Evolutionary conservation across 2,329 filamentous ascomycete genomes (phyloP).

Genomic region (Fusarium papillatum): DNA sequence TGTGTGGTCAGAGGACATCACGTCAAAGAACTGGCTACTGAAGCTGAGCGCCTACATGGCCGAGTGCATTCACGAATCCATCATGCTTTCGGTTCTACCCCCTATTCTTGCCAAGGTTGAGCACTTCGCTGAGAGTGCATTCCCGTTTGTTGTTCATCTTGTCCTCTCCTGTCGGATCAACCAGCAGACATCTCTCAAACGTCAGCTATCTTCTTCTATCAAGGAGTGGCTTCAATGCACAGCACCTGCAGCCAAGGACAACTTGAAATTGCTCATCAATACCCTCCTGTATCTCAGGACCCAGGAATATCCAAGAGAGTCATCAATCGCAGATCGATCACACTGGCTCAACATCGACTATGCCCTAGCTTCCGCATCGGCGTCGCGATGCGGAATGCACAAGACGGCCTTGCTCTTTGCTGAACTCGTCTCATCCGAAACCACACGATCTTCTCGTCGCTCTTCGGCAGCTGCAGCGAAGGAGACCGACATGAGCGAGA

Average conservation of each 20-base stretch:
- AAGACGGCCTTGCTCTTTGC: constrained; percentile 88
- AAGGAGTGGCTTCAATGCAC: constrained; percentile 70
- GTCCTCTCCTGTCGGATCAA: constrained; percentile 79
- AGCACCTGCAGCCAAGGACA: constrained; percentile 63
- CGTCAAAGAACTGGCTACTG: constrained; percentile 70
- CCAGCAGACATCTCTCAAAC: constrained; percentile 69
- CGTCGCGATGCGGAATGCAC: constrained; percentile 84
- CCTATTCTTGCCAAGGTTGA: constrained; percentile 75
- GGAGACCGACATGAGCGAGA: constrained; percentile 70
- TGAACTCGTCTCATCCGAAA: constrained; percentile 77
- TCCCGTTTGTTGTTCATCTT: constrained; percentile 90
- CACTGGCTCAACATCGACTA: constrained; percentile 92
- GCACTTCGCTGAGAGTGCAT: constrained; percentile 78
- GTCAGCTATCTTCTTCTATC: constrained; percentile 74
- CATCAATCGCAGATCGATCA: constrained; percentile 82
- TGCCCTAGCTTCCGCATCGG: constrained; percentile 76
- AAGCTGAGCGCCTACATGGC: constrained; percentile 73
- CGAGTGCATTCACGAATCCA: constrained; percentile 70
- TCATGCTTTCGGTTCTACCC: constrained; percentile 77
- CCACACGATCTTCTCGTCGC: constrained; percentile 71
- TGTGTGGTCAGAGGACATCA: constrained; percentile 54
- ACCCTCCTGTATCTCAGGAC: constrained; percentile 90
- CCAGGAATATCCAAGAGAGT: constrained; percentile 80
- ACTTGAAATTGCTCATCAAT: constrained; percentile 81
- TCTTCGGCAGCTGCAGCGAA: constrained; percentile 69